A percentile compares a stretch with the other conserved stretches of the same genome.
These are phyloP conservation scores for Cercospora nicotianae DNA, from an alignment of 2,329 filamentous ascomycete genomes.

Conservation along the genomic window DNA sequence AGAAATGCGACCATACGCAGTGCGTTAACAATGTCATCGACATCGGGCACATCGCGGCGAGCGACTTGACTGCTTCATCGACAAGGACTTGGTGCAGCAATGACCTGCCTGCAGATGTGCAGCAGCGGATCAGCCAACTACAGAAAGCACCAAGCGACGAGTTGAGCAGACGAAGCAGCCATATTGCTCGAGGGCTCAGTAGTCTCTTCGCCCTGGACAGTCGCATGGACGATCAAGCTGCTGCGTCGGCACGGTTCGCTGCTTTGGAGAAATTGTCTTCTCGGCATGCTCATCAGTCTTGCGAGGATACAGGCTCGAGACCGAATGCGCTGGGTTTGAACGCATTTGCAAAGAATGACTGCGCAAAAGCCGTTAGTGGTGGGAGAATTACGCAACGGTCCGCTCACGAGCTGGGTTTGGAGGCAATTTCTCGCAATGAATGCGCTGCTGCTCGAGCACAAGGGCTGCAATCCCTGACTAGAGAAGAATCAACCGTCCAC, in stretches of 20 bases:
- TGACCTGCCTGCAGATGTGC: slow-evolving; percentile 15
- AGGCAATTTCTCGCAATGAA: slow-evolving; percentile 8
- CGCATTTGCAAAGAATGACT: slow-evolving; percentile 1
- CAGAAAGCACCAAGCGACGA: neutral
- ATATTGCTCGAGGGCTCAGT: neutral
- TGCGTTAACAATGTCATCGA: slow-evolving; percentile 33
- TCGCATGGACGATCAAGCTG: slow-evolving; percentile 7
- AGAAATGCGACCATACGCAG: slow-evolving; percentile 29
- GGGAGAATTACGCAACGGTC: neutral
- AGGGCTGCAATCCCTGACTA: neutral
- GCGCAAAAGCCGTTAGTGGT: neutral
- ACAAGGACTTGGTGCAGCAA: slow-evolving; percentile 32
- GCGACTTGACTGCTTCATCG: slow-evolving; percentile 9
- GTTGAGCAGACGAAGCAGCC: neutral
- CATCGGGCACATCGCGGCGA: slow-evolving; percentile 25
- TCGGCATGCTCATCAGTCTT: slow-evolving; percentile 6
- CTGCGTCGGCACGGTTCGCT: neutral
- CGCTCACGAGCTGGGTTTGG: neutral
- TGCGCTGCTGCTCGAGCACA: slow-evolving; percentile 13
- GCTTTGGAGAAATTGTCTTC: slow-evolving; percentile 9
- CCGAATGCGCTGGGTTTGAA: neutral
- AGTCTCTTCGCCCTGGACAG: slow-evolving; percentile 9
- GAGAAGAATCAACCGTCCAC: slow-evolving; percentile 10
- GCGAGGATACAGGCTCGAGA: slow-evolving; percentile 2
- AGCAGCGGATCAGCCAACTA: neutral